These are phyloP conservation scores for Dryadomyces quercivorus DNA, from an alignment of 2,329 filamentous ascomycete species.

Conservation along the genomic window DNA sequence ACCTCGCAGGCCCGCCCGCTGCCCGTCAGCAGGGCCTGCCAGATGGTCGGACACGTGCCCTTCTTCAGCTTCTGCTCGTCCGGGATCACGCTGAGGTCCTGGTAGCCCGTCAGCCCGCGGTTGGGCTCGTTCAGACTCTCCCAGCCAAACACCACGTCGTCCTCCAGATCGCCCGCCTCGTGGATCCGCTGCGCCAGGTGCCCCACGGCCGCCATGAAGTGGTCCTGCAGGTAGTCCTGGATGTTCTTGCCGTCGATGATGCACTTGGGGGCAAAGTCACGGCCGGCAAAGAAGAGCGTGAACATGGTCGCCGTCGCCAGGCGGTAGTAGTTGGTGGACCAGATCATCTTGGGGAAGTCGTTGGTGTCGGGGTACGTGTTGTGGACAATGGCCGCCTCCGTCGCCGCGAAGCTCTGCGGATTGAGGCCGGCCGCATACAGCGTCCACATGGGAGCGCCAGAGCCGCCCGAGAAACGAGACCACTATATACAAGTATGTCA, in stretches of 20 bases:
- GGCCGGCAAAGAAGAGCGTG: slow-evolving; percentile 84
- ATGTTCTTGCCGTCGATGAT: slow-evolving; percentile 89
- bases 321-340: slow-evolving; percentile 93
- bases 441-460: slow-evolving; percentile 95
- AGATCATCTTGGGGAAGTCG: slow-evolving; percentile 95
- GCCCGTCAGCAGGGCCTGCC: slow-evolving; percentile 87
- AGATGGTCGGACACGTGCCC: slow-evolving; percentile 84
- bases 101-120: slow-evolving; percentile 71
- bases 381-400: slow-evolving; percentile 86
- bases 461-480: slow-evolving; percentile 89
- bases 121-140: slow-evolving; percentile 96
- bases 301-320: slow-evolving; percentile 84
- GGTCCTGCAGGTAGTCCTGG: slow-evolving; percentile 83
- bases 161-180: slow-evolving; percentile 78
- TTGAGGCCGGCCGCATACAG: slow-evolving; percentile 88
- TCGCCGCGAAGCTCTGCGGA: slow-evolving; percentile 70
- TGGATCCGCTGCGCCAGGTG: slow-evolving; percentile 76
- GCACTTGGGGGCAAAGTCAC: slow-evolving; percentile 88
- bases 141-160: slow-evolving; percentile 85
- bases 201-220: slow-evolving; percentile 69
- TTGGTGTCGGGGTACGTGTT: slow-evolving; percentile 82
- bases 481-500: slow-evolving; percentile 54
- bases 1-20: slow-evolving; percentile 83
- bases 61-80: slow-evolving; percentile 84
- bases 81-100: slow-evolving; percentile 71